These are phyloP conservation scores for Annona squamosa DNA, from an alignment of 164 flowering plant species.

Conservation along the genomic window DNA sequence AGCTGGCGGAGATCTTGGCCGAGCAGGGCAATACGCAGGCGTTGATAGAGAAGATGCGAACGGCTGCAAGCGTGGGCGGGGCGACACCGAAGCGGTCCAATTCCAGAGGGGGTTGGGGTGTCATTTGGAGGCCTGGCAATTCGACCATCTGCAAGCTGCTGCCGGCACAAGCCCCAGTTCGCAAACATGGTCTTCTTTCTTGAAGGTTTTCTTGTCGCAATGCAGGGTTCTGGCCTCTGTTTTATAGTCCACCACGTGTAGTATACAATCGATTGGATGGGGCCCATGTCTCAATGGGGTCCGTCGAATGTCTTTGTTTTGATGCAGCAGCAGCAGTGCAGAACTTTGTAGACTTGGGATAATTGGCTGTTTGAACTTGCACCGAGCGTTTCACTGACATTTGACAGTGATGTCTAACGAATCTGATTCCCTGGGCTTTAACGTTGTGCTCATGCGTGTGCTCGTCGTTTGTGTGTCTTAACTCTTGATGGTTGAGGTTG, in stretches of 20 bases:
- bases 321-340: too few relatives aligned
- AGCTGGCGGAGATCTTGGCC: constrained; percentile 52
- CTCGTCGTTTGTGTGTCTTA: too few relatives aligned
- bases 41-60: constrained; percentile 57
- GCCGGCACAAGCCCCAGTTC: not conserved
- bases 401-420: too few relatives aligned
- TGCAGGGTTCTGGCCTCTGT: not conserved
- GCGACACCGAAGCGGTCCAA: constrained; percentile 13
- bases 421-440: too few relatives aligned
- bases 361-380: too few relatives aligned
- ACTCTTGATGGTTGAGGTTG: too few relatives aligned
- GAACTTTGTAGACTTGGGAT: too few relatives aligned
- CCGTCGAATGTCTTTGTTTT: too few relatives aligned
- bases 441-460: too few relatives aligned
- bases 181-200: not conserved
- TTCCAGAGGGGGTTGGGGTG: not conserved
- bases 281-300: too few relatives aligned
- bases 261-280: too few relatives aligned
- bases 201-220: not conserved
- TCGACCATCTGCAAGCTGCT: not conserved
- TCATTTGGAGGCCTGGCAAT: constrained; percentile 5
- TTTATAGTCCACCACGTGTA: not conserved
- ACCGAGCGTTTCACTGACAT: too few relatives aligned
- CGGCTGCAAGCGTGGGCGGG: constrained; percentile 27
- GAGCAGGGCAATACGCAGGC: constrained; percentile 58